These are phyloP conservation scores for Paramecium bursaria DNA, from an alignment of 73 alveolate species.

Conservation along the genomic window DNA sequence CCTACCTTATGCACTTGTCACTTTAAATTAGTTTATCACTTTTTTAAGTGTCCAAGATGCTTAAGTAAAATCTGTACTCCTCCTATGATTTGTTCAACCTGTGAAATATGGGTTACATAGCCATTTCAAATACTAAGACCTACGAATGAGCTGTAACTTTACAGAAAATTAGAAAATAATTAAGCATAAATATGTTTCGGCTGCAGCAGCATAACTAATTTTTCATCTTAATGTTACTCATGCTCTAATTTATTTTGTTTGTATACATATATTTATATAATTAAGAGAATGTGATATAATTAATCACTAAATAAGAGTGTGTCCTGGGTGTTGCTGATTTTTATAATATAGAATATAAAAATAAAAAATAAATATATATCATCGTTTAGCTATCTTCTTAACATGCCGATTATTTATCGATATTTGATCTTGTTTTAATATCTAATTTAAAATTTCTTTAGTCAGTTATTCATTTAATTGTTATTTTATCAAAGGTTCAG, in stretches of 20 bases:
- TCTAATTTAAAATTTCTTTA: too few species aligned
- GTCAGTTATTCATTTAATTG: too few species aligned
- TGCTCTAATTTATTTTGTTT: constrained; percentile 34
- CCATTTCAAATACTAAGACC: constrained; percentile 24
- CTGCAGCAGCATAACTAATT: background rate
- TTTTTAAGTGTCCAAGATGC: constrained; percentile 34
- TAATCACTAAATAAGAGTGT: constrained; percentile 28
- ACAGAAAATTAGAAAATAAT: background rate
- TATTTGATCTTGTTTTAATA: too few species aligned
- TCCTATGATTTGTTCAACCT: constrained; percentile 16
- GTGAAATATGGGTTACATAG: constrained; percentile 22
- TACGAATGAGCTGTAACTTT: background rate
- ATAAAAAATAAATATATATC: too few species aligned
- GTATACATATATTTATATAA: background rate
- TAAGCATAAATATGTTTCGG: background rate
- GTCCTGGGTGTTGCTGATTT: constrained; percentile 58
- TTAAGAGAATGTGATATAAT: constrained; percentile 53
- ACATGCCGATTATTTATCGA: too few species aligned
- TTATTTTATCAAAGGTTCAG: too few species aligned
- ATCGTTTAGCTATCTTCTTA: too few species aligned
- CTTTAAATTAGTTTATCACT: constrained; percentile 17
- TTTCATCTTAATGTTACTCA: constrained; percentile 9
- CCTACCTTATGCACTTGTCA: constrained; percentile 51
- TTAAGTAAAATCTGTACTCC: constrained; percentile 54
- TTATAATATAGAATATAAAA: too few species aligned